Evolutionary conservation across 192 early-diverging fungal species (phyloP).

Genomic region (Obelidium mucronatum): DNA sequence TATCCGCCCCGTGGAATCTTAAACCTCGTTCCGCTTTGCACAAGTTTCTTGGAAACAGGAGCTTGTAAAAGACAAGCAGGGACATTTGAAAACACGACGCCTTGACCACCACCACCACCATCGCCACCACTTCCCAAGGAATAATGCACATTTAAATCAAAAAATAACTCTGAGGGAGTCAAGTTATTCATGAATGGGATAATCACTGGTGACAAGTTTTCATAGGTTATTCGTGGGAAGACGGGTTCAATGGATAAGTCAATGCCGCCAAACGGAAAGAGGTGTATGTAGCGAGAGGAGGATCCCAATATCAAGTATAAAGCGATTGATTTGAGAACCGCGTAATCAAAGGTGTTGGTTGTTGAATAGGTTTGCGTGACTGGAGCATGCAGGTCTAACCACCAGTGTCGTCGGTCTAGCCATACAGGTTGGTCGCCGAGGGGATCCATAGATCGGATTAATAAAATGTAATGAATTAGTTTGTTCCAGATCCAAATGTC

Average conservation of each 20-base stretch:
- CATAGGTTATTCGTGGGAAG: background rate
- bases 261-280: background rate
- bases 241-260: background rate
- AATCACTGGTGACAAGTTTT: background rate
- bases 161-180: background rate
- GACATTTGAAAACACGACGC: background rate
- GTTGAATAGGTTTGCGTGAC: background rate
- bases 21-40: background rate
- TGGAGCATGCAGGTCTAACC: background rate
- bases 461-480: slow-evolving; percentile 4
- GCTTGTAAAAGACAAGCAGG: background rate
- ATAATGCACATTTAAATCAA: background rate
- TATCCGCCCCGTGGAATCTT: background rate
- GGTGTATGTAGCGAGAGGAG: background rate
- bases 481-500: background rate
- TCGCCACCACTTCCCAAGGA: no score
- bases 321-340: background rate
- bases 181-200: background rate
- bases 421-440: background rate
- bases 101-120: no score
- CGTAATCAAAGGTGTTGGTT: background rate
- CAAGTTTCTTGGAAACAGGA: background rate
- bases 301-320: background rate
- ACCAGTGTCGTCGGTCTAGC: slow-evolving; percentile 7
- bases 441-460: background rate